These are phyloP conservation scores for Cytospora chrysosperma DNA, from an alignment of 2,329 filamentous ascomycete genomes.

Conservation along the genomic window DNA sequence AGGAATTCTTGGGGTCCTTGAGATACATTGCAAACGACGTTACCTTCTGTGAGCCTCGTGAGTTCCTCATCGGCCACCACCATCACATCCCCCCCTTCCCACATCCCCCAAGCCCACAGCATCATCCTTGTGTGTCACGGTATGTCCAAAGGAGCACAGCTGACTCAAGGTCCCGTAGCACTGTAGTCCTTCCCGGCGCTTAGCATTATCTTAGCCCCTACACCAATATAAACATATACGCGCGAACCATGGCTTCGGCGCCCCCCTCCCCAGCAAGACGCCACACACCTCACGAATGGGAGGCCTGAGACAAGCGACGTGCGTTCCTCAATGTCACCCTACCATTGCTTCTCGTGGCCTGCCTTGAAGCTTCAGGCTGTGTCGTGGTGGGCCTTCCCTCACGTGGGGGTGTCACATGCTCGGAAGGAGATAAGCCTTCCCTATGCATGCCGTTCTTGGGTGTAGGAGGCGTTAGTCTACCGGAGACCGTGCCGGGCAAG, in stretches of 20 bases:
- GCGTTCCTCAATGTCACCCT: not conserved
- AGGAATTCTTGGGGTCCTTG: not conserved
- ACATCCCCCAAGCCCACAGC: too few relatives aligned
- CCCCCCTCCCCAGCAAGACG: conserved; percentile 10
- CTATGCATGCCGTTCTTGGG: not conserved
- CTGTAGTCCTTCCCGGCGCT: not conserved
- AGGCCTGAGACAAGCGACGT: not conserved
- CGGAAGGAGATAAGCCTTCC: not conserved
- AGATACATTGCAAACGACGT: not conserved
- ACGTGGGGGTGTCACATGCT: not conserved
- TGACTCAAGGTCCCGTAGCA: not conserved
- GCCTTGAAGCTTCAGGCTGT: not conserved
- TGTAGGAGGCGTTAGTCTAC: not conserved
- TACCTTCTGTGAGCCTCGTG: not conserved
- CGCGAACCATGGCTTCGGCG: not conserved
- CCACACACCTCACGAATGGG: conserved; percentile 1
- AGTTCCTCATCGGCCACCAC: not conserved
- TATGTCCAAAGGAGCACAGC: not conserved
- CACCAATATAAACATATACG: not conserved
- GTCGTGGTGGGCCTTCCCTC: not conserved
- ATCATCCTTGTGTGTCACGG: not conserved
- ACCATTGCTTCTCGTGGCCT: not conserved
- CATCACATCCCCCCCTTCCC: not conserved
- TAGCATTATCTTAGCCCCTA: conserved; percentile 9
- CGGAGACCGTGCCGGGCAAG: not conserved